Evolutionary conservation across 305 asterid species (phyloP).

Genomic region (Vinca major): DNA sequence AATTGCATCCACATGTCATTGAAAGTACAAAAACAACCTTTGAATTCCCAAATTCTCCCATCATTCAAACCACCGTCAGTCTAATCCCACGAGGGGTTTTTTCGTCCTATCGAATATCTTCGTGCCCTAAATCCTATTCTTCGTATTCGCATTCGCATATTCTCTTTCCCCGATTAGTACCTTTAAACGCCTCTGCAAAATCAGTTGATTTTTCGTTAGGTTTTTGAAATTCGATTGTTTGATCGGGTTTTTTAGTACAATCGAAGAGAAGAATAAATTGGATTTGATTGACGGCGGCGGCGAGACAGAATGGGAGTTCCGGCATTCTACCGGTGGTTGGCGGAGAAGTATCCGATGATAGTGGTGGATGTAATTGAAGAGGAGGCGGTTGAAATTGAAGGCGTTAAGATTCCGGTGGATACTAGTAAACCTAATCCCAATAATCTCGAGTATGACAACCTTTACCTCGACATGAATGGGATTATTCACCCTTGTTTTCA

Average conservation of each 20-base stretch:
- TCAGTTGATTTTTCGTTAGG: neutral
- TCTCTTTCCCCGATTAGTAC: neutral
- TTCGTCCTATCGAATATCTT: neutral
- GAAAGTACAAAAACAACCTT: neutral
- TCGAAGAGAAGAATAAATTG: constrained; percentile 11
- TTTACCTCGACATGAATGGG: constrained; percentile 90
- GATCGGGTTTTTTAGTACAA: neutral
- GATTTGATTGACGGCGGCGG: neutral
- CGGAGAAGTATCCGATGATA: constrained; percentile 91
- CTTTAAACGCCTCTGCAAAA: neutral
- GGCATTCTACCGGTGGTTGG: constrained; percentile 95
- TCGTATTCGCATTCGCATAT: constrained; percentile 11
- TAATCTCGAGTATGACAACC: constrained; percentile 62
- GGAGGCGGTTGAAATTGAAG: constrained; percentile 66
- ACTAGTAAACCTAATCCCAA: constrained; percentile 89
- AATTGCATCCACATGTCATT: too few species aligned
- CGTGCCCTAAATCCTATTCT: constrained; percentile 17
- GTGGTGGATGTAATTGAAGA: constrained; percentile 77
- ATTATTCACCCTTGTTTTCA: constrained; percentile 96
- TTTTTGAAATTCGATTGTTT: neutral
- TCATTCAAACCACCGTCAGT: too few species aligned
- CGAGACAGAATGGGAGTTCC: constrained; percentile 75
- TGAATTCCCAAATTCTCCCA: neutral
- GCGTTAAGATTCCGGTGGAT: constrained; percentile 68
- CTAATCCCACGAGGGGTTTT: neutral